Base-by-base conservation (phyloP, 2,329 filamentous ascomycete genomes). In the Colletotrichum tofieldiae region DNA sequence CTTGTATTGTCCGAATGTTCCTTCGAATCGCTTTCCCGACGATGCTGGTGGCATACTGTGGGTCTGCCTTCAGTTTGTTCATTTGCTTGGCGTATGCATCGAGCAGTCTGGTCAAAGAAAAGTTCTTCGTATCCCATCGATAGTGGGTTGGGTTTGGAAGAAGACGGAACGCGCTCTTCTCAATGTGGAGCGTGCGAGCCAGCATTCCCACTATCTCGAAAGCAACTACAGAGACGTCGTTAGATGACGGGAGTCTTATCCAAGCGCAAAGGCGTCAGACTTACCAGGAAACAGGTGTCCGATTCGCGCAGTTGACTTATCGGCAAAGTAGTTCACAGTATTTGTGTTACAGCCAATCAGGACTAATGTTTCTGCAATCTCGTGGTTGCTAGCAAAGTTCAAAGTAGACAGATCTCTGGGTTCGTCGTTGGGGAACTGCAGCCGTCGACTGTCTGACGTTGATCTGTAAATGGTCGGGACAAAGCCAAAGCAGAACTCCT, bases 131-230 rank as follows among this genome's bases (percentile, higher is more conserved):
- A 69, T 89, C 84, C 88, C 88, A 90, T n/a, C 78, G 79, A 65
- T 87, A 86, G 1, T 83, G 81, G 0, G 88, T 90, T 0, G 89
- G 89, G 72, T 91, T 91, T 0, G 89, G 89, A 1, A 91, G 81
- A 77, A 86, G 85, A 1, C 87, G 87, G 73, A 87, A 90, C 68
- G 81, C 83, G 60, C 82, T 88, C 56, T 85, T 79, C 7, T 81
- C 80, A 29, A 89, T 85, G 64, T 89, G 86, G 29, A 89, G 81
- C 0, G 83, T 84, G 35, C 83, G 82, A 55, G 84, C 84, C 1
- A 90, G 78, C 88, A 91, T 90, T n/a, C 88, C 89, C 2, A 89
- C 77, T 0, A 91, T 82, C 75, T 91, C 89, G 62, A 90, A 90
- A 0, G 87, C 84, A 0, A 91, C 88, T 89, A 26, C 60, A n/a